A percentile compares a stretch with the other conserved stretches of the same genome.
These are phyloP conservation scores for Spergularia bocconei DNA, from an alignment of 148 eudicot genomes.

Conservation along the genomic window DNA sequence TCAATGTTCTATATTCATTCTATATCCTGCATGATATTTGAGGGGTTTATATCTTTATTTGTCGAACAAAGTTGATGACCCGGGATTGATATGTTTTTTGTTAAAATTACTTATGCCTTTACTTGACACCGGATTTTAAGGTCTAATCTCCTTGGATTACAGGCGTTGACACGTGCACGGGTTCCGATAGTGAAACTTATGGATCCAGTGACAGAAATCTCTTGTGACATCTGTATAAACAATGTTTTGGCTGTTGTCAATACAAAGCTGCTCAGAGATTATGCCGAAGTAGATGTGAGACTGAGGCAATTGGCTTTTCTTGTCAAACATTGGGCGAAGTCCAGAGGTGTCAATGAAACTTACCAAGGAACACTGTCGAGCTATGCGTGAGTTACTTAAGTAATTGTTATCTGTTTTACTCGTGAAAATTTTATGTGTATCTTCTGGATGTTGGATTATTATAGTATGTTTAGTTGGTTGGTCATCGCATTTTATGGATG, in stretches of 20 bases:
- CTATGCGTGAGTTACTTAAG: slow-evolving; percentile 74
- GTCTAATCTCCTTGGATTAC: slow-evolving; percentile 15
- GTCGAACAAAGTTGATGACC: neutral
- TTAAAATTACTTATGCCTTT: neutral
- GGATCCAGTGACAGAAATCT: slow-evolving; percentile 86
- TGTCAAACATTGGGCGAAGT: slow-evolving; percentile 98
- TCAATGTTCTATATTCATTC: neutral
- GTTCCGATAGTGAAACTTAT: slow-evolving; percentile 96
- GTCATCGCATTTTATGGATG: neutral
- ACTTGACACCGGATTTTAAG: neutral
- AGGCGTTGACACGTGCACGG: slow-evolving; percentile 91
- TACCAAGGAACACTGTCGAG: slow-evolving; percentile 95
- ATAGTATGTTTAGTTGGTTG: neutral
- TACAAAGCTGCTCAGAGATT: slow-evolving; percentile 86
- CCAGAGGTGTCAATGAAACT: slow-evolving; percentile 88
- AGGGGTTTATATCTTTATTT: neutral
- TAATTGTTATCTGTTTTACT: neutral
- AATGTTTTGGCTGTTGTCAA: slow-evolving; percentile 90
- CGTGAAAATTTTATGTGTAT: neutral
- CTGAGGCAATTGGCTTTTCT: slow-evolving; percentile 85
- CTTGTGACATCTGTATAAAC: slow-evolving; percentile 92
- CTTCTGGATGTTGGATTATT: neutral
- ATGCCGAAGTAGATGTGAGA: slow-evolving; percentile 76
- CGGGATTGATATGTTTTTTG: neutral
- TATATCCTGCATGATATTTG: neutral